A percentile compares a stretch with the other conserved stretches of the same genome.
Evolutionary conservation across 2,329 filamentous ascomycete genomes (phyloP).

Genomic region (Botryosphaeria dothidea): DNA sequence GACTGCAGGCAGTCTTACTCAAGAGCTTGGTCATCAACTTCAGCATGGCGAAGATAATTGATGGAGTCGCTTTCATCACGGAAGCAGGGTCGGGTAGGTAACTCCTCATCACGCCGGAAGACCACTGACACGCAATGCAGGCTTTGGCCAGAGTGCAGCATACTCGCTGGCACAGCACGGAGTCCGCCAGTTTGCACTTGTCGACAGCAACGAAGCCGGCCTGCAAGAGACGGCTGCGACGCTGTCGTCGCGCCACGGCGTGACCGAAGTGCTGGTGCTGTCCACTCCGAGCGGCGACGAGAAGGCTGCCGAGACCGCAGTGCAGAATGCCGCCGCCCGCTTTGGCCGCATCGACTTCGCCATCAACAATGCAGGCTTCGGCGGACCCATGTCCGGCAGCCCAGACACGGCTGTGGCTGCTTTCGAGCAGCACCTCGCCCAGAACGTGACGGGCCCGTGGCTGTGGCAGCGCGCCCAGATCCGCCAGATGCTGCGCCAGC

Average conservation of each 20-base stretch:
- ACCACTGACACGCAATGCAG: too few relatives aligned
- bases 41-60: too few relatives aligned
- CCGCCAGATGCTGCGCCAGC: constrained; percentile 55
- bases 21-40: too few relatives aligned
- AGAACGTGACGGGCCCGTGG: constrained; percentile 60
- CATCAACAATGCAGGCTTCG: constrained; percentile 58
- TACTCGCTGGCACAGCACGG: neutral
- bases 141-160: too few relatives aligned
- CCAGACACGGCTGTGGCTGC: constrained; percentile 50
- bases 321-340: constrained; percentile 26
- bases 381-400: constrained; percentile 44
- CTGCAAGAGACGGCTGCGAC: constrained; percentile 9
- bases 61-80: neutral
- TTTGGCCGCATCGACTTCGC: constrained; percentile 59
- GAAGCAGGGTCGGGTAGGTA: neutral
- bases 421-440: constrained; percentile 52
- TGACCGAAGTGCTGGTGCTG: constrained; percentile 15
- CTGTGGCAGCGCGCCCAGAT: constrained; percentile 58
- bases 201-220: constrained; percentile 21
- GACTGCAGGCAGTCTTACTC: too few relatives aligned
- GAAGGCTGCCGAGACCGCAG: constrained; percentile 43
- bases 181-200: neutral
- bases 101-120: too few relatives aligned
- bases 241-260: constrained; percentile 19
- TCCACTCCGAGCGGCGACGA: constrained; percentile 23